A percentile compares a stretch with the other conserved stretches of the same genome.
Conservation (phyloP, 2,329 filamentous ascomycete species). For the Fusarium agapanthi region DNA sequence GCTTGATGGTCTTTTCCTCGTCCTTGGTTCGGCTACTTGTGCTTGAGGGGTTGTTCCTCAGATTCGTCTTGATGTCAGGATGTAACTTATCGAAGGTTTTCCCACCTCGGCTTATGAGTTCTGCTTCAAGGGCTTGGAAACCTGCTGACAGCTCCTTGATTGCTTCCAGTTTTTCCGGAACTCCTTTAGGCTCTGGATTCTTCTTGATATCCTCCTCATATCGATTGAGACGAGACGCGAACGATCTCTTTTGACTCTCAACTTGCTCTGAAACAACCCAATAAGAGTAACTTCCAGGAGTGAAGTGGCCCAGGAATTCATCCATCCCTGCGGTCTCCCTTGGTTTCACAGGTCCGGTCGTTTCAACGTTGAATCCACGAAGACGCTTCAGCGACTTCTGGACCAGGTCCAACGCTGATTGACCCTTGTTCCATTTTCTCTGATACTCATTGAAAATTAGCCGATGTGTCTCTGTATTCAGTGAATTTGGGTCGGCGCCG, state of each 20-base stretch:
- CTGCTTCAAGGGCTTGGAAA: slow-evolving; percentile 43
- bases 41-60: background rate
- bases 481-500: slow-evolving; percentile 72
- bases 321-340: slow-evolving; percentile 52
- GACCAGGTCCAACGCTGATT: slow-evolving; percentile 69
- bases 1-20: slow-evolving; percentile 37
- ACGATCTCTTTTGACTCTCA: slow-evolving; percentile 44
- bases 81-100: slow-evolving; percentile 74
- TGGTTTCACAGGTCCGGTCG: slow-evolving; percentile 25
- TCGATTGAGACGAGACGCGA: slow-evolving; percentile 43
- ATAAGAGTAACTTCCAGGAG: slow-evolving; percentile 67
- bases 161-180: slow-evolving; percentile 63
- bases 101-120: slow-evolving; percentile 64
- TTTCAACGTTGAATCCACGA: slow-evolving; percentile 50
- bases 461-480: slow-evolving; percentile 54
- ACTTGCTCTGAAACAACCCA: slow-evolving; percentile 59
- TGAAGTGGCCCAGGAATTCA: slow-evolving; percentile 62
- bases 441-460: slow-evolving; percentile 47
- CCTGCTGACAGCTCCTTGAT: slow-evolving; percentile 48
- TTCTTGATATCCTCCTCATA: slow-evolving; percentile 40
- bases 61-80: slow-evolving; percentile 56
- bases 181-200: slow-evolving; percentile 26
- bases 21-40: background rate
- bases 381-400: slow-evolving; percentile 61
- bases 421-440: slow-evolving; percentile 49